Evolutionary conservation across 2,329 filamentous ascomycete genomes (phyloP).

Genomic region (Aspergillus hiratsukae): DNA sequence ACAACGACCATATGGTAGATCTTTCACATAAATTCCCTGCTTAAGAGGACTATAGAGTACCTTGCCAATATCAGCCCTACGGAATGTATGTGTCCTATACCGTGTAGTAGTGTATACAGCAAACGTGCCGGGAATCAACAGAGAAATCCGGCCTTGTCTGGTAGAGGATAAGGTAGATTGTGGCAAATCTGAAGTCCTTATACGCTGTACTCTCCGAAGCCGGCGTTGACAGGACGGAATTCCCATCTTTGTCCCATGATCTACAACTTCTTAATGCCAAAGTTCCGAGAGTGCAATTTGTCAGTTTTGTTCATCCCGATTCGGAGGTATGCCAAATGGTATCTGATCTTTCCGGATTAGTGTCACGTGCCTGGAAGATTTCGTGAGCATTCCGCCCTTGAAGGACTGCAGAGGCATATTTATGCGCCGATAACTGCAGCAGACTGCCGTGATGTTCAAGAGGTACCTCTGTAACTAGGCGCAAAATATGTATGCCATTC

Average conservation of each 20-base stretch:
- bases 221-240: neutral
- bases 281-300: neutral
- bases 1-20: neutral
- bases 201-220: neutral
- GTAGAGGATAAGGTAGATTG: neutral
- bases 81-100: neutral
- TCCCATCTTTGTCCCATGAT: neutral
- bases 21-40: neutral
- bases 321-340: no score
- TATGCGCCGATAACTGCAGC: neutral
- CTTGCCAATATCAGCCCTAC: neutral
- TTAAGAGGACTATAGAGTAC: neutral
- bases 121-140: neutral
- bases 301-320: no score
- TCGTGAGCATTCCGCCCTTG: neutral
- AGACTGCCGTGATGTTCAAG: neutral
- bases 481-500: neutral
- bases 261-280: neutral
- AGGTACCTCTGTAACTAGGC: neutral
- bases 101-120: neutral
- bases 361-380: neutral
- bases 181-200: neutral
- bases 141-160: neutral
- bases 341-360: neutral
- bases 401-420: neutral